A percentile compares a stretch with the other conserved stretches of the same genome.
Evolutionary conservation across 2,329 filamentous ascomycete genomes (phyloP).

Genomic region (Fusarium buharicum): DNA sequence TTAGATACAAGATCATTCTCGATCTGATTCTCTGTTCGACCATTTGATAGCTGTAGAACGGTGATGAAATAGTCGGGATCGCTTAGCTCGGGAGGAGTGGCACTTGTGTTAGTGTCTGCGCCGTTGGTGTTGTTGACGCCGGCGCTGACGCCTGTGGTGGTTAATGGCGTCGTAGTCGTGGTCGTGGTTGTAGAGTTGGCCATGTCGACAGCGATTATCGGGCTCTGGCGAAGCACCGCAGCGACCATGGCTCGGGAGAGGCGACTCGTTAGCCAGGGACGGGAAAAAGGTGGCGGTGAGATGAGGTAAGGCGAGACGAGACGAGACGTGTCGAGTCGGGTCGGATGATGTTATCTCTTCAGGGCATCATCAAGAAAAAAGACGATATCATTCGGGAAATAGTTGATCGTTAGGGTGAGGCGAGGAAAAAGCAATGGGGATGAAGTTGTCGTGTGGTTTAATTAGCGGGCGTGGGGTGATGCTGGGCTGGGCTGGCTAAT

Average conservation of each 20-base stretch:
- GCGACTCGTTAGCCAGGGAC: slow-evolving; percentile 25
- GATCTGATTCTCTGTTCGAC: slow-evolving; percentile 53
- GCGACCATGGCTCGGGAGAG: slow-evolving; percentile 30
- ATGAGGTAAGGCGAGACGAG: slow-evolving; percentile 3
- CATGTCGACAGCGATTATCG: slow-evolving; percentile 36
- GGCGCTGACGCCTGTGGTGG: slow-evolving; percentile 28
- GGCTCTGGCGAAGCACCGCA: slow-evolving; percentile 30
- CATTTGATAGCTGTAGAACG: slow-evolving; percentile 52
- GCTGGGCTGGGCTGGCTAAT: slow-evolving; percentile 16
- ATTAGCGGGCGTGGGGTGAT: slow-evolving; percentile 30
- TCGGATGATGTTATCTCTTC: slow-evolving; percentile 20
- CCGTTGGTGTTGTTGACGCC: slow-evolving; percentile 16
- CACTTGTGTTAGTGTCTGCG: slow-evolving; percentile 25
- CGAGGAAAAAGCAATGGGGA: slow-evolving; percentile 1
- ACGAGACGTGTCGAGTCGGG: slow-evolving; percentile 6
- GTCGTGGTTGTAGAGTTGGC: slow-evolving; percentile 32
- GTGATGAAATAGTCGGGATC: slow-evolving; percentile 53
- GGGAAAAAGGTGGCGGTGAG: slow-evolving; percentile 26
- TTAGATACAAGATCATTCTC: slow-evolving; percentile 52
- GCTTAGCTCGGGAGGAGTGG: slow-evolving; percentile 52
- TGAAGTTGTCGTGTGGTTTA: slow-evolving; percentile 21
- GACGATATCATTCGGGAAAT: neutral
- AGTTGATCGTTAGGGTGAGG: neutral
- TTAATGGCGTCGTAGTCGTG: slow-evolving; percentile 28
- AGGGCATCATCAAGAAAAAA: slow-evolving; percentile 38